phyloP scores from a whole-genome alignment of 768 basidiomycete genomes.

The Omphalotus guepiniiformis region DNA sequence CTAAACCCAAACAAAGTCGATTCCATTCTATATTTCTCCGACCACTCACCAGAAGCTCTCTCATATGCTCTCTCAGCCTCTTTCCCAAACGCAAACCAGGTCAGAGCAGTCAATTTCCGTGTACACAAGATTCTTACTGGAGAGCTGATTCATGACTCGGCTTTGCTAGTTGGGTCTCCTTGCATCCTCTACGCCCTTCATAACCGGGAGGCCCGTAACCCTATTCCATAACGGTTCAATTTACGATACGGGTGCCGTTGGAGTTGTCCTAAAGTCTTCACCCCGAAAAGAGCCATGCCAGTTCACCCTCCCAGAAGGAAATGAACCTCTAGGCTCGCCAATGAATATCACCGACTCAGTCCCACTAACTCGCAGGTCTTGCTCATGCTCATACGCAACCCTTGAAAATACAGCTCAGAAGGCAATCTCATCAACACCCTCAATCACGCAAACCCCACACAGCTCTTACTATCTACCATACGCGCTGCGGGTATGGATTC shows the following conservation, averaged over 20 bases:
- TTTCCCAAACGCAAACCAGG: constrained; percentile 47
- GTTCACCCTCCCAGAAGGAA: constrained; percentile 32
- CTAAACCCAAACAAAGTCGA: constrained; percentile 23
- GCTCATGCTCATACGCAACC: not conserved
- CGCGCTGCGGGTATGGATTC: constrained; percentile 29
- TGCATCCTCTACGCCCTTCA: constrained; percentile 73
- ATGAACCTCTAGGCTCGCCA: constrained; percentile 39
- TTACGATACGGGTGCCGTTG: constrained; percentile 64
- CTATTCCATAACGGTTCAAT: constrained; percentile 56
- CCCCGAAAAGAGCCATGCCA: constrained; percentile 17
- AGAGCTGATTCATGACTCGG: not conserved
- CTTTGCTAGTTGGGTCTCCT: constrained; percentile 55
- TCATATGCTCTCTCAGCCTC: constrained; percentile 32
- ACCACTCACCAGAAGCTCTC: constrained; percentile 55
- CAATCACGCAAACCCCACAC: constrained; percentile 54
- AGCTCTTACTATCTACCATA: constrained; percentile 53
- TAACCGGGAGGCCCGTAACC: constrained; percentile 72
- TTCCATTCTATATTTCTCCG: constrained; percentile 51
- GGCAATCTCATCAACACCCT: constrained; percentile 69
- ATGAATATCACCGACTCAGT: constrained; percentile 54
- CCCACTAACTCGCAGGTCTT: not conserved
- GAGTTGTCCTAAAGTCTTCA: constrained; percentile 42
- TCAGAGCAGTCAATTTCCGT: constrained; percentile 21
- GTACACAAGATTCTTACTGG: not conserved
- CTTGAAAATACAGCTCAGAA: constrained; percentile 43